These are phyloP conservation scores for Boletus rubescentipes DNA, from an alignment of 768 basidiomycete genomes.

Conservation along the genomic window DNA sequence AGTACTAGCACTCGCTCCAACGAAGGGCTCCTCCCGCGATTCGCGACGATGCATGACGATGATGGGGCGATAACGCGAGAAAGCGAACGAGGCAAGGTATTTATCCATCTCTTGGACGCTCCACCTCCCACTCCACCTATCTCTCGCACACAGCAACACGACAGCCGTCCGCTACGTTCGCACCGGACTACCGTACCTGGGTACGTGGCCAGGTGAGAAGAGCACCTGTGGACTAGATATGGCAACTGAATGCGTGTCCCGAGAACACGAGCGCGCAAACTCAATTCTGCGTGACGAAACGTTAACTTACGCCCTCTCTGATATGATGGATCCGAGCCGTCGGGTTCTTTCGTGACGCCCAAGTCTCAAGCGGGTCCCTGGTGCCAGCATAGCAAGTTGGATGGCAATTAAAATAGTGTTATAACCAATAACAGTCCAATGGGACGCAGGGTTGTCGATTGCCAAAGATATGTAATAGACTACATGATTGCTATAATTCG, in stretches of 20 bases:
- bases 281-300: conserved; percentile 10
- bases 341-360: not conserved
- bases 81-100: not conserved
- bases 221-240: conserved; percentile 1
- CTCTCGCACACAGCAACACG: not conserved
- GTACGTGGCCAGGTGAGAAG: not conserved
- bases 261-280: conserved; percentile 4
- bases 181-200: conserved; percentile 12
- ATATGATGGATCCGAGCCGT: conserved; percentile 17
- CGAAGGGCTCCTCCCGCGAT: not conserved
- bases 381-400: not conserved
- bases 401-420: conserved; percentile 5
- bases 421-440: not conserved
- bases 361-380: not conserved
- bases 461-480: conserved; percentile 17
- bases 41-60: not conserved
- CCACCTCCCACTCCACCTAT: not conserved
- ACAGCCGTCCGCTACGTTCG: conserved; percentile 8
- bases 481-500: conserved; percentile 24
- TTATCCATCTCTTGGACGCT: not conserved
- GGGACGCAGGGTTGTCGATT: conserved; percentile 10
- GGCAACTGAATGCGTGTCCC: conserved; percentile 3
- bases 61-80: not conserved
- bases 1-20: not conserved
- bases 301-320: not conserved